Percentiles rank a stretch among this genome's conserved stretches.
Conservation (phyloP, 2,329 filamentous ascomycete species). For the Paracoccidioides lutzii region DNA sequence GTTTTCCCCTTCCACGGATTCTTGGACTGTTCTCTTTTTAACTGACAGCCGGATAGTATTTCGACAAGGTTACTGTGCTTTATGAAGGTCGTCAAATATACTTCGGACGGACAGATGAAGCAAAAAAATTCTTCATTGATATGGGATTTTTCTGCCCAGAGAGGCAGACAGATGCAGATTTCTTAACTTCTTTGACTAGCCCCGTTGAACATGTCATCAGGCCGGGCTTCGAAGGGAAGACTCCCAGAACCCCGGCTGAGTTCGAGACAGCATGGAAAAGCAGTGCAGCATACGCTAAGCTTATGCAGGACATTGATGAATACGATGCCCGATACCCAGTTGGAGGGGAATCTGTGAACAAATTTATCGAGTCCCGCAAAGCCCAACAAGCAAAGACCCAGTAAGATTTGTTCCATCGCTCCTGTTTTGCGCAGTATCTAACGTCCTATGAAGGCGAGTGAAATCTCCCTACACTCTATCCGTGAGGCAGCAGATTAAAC, state of each 20-base stretch:
- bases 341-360: slow-evolving; percentile 10
- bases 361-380: slow-evolving; percentile 20
- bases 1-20: slow-evolving; percentile 16
- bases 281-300: slow-evolving; percentile 35
- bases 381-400: slow-evolving; percentile 32
- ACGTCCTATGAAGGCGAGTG: slow-evolving; percentile 33
- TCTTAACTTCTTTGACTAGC: slow-evolving; percentile 69
- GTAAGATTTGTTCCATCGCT: slow-evolving; percentile 7
- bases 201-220: slow-evolving; percentile 23
- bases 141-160: slow-evolving; percentile 64
- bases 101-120: slow-evolving; percentile 56
- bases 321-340: slow-evolving; percentile 32
- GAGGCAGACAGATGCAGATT: slow-evolving; percentile 69
- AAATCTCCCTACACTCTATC: slow-evolving; percentile 76
- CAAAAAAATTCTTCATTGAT: slow-evolving; percentile 60
- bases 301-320: slow-evolving; percentile 32
- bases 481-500: slow-evolving; percentile 56
- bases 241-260: slow-evolving; percentile 57
- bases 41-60: slow-evolving; percentile 33
- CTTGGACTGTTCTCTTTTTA: slow-evolving; percentile 10
- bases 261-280: slow-evolving; percentile 48
- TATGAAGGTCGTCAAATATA: slow-evolving; percentile 64
- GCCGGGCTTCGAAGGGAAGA: slow-evolving; percentile 16
- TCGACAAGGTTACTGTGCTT: slow-evolving; percentile 75
- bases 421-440: background rate